Percentiles rank a stretch among this genome's conserved stretches.
phyloP scores from a whole-genome alignment of 1,284 basidiomycete genomes.

The Apiotrichum brassicae region DNA sequence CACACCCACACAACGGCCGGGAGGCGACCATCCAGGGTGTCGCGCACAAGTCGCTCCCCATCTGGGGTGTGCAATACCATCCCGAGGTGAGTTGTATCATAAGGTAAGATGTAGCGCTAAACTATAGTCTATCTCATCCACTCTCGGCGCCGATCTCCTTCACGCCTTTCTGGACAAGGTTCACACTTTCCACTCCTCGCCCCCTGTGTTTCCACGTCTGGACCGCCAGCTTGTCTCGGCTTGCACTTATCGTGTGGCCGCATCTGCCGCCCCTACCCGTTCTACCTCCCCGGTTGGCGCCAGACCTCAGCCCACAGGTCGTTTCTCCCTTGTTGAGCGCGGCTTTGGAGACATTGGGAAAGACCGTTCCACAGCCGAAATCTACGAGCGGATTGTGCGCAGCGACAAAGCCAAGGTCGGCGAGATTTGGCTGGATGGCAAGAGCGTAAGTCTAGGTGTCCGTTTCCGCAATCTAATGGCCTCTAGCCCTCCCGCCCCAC shows the following conservation, averaged over 20 bases:
- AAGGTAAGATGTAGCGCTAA: not conserved
- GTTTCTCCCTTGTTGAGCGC: conserved; percentile 22
- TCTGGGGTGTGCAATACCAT: conserved; percentile 95
- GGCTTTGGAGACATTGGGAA: conserved; percentile 20
- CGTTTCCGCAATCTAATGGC: not conserved
- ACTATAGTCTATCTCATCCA: conserved; percentile 48
- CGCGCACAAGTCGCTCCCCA: conserved; percentile 60
- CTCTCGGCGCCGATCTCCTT: conserved; percentile 40
- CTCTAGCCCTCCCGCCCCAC: conserved; percentile 37
- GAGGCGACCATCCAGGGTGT: conserved; percentile 45
- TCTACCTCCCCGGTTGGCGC: conserved; percentile 7
- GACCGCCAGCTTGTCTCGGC: conserved; percentile 25
- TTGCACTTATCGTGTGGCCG: conserved; percentile 36
- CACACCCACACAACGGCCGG: conserved; percentile 24
- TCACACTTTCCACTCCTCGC: conserved; percentile 23
- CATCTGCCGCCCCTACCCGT: conserved; percentile 14
- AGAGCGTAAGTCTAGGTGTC: conserved; percentile 31
- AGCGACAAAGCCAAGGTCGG: conserved; percentile 35
- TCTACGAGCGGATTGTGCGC: conserved; percentile 46
- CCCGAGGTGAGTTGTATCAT: conserved; percentile 57
- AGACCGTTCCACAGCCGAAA: conserved; percentile 29
- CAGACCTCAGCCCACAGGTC: not conserved
- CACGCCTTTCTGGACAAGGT: conserved; percentile 43
- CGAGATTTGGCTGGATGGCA: conserved; percentile 51
- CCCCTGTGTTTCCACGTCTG: conserved; percentile 32